phyloP scores from a whole-genome alignment of 371 early-diverging fungal genomes.

The Amoeboaphelidium occidentale region DNA sequence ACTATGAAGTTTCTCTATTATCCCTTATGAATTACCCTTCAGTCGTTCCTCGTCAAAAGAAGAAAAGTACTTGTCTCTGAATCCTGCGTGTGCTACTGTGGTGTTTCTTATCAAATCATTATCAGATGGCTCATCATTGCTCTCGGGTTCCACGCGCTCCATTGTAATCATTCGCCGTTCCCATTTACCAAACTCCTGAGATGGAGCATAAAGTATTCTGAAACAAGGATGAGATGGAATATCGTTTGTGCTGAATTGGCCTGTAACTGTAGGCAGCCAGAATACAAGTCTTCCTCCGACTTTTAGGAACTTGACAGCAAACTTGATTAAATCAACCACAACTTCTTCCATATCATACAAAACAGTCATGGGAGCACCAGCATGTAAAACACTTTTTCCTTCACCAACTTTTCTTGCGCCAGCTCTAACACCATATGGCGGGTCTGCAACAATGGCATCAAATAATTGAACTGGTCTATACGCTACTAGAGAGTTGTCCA shows the following conservation, averaged over 20 bases:
- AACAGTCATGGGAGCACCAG: slow-evolving; percentile 59
- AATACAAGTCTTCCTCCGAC: slow-evolving; percentile 76
- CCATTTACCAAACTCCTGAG: slow-evolving; percentile 83
- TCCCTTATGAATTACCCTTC: no score
- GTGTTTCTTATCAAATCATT: no score
- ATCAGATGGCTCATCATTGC: no score
- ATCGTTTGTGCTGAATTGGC: slow-evolving; percentile 24
- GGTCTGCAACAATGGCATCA: slow-evolving; percentile 41
- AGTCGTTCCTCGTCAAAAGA: no score
- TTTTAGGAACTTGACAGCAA: slow-evolving; percentile 50
- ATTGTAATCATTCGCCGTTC: slow-evolving; percentile 74
- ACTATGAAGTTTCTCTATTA: no score
- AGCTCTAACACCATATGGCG: slow-evolving; percentile 92
- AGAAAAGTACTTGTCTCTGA: no score
- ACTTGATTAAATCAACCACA: slow-evolving; percentile 47
- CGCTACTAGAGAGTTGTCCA: slow-evolving; percentile 37
- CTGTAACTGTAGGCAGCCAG: slow-evolving; percentile 80
- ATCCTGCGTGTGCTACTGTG: no score
- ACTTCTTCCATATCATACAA: slow-evolving; percentile 86
- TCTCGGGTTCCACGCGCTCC: slow-evolving; percentile 26
- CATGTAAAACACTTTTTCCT: not conserved
- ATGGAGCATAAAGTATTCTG: slow-evolving; percentile 53
- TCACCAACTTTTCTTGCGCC: slow-evolving; percentile 78
- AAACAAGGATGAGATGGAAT: slow-evolving; percentile 63
- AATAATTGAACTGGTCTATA: slow-evolving; percentile 6